phyloP scores from a whole-genome alignment of 176 grass and related monocot species.

The Dactylis glomerata region DNA sequence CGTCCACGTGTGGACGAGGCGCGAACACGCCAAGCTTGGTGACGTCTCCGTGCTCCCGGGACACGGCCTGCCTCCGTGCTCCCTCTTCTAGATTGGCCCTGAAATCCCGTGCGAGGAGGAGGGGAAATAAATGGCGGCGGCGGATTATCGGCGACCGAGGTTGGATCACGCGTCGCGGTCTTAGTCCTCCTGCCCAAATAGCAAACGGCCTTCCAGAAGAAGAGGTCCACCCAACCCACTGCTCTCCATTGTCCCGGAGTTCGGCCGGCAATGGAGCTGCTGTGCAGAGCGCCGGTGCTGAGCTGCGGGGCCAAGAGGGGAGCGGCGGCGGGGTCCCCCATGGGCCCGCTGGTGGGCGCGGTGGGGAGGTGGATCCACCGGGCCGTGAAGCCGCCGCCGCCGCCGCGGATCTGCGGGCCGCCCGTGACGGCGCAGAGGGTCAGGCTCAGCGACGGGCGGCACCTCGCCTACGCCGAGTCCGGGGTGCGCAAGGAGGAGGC shows the following conservation, averaged over 20 bases:
- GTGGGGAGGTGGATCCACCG: slow-evolving; percentile 41
- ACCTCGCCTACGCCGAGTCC: slow-evolving; percentile 72
- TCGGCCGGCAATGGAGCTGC: slow-evolving; percentile 31
- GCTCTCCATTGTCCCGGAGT: not conserved
- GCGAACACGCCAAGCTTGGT: too few relatives aligned
- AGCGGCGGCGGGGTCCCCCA: not conserved
- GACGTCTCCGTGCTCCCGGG: not conserved
- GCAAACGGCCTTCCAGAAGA: not conserved
- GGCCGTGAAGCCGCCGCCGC: slow-evolving; percentile 19
- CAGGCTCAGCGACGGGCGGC: slow-evolving; percentile 57
- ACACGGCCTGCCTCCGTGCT: not conserved
- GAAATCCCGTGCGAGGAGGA: not conserved
- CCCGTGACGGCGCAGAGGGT: slow-evolving; percentile 61
- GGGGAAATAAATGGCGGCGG: not conserved
- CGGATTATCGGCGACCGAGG: not conserved
- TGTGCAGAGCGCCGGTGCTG: slow-evolving; percentile 34
- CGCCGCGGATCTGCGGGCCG: slow-evolving; percentile 50
- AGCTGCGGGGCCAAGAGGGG: slow-evolving; percentile 27
- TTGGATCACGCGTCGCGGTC: slow-evolving; percentile 23
- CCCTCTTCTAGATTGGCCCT: not conserved
- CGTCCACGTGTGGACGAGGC: not conserved
- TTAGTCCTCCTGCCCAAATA: not conserved
- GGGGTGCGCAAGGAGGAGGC: slow-evolving; percentile 62
- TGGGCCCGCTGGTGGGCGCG: slow-evolving; percentile 26
- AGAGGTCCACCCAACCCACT: not conserved